phyloP scores from a whole-genome alignment of 108 stramenopile species.

The Conticribra guillardii region DNA sequence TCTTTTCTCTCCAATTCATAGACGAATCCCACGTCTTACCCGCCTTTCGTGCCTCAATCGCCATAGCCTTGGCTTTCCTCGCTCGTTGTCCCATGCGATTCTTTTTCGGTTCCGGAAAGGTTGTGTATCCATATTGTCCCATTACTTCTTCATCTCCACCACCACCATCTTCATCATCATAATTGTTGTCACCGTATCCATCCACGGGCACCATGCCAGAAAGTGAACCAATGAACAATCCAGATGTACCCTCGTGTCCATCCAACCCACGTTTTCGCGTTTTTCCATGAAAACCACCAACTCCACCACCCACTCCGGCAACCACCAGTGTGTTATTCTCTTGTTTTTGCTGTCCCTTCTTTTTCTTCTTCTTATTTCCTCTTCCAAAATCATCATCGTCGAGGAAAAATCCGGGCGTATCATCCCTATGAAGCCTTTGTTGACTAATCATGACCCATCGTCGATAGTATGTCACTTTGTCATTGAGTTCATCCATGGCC shows the following conservation, averaged over 20 bases:
- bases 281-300: conserved; percentile 9
- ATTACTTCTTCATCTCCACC: conserved; percentile 25
- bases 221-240: conserved; percentile 51
- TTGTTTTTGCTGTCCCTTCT: conserved; percentile 16
- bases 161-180: conserved; percentile 30
- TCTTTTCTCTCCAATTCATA: conserved; percentile 81
- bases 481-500: conserved; percentile 68
- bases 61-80: conserved; percentile 78
- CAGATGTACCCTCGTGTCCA: conserved; percentile 45
- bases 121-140: conserved; percentile 13
- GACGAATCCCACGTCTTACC: conserved; percentile 64
- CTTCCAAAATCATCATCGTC: background rate
- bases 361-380: conserved; percentile 43
- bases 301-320: conserved; percentile 18
- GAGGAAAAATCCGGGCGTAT: conserved; percentile 1
- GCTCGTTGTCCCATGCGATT: conserved; percentile 86
- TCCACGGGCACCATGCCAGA: conserved; percentile 37
- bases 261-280: conserved; percentile 21
- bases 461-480: conserved; percentile 74
- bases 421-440: conserved; percentile 18
- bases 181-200: conserved; percentile 11
- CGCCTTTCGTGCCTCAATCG: conserved; percentile 70
- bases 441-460: conserved; percentile 56
- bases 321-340: conserved; percentile 33
- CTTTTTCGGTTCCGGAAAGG: conserved; percentile 49